A percentile compares a stretch with the other conserved stretches of the same genome.
phyloP scores from a whole-genome alignment of 345 rosid species.

The Isatis tinctoria region DNA sequence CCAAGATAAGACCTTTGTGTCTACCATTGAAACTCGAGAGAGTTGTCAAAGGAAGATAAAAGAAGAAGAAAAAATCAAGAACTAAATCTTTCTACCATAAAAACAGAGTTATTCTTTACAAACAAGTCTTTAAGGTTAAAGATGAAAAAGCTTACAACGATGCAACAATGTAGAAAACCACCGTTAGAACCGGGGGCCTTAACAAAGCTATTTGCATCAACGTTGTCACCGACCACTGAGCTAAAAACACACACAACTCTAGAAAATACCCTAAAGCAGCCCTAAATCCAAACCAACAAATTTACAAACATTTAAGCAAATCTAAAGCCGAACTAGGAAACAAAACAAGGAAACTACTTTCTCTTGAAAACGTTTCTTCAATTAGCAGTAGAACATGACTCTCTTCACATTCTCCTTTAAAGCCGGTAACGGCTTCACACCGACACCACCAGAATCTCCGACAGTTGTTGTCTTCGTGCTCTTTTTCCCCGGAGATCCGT shows the following conservation, averaged over 20 bases:
- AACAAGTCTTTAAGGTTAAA: not conserved
- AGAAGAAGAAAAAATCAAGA: too few species aligned
- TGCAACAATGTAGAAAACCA: conserved; percentile 2
- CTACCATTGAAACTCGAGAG: too few species aligned
- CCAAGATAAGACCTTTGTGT: too few species aligned
- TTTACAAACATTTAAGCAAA: conserved; percentile 20
- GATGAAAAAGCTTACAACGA: not conserved
- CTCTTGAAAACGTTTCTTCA: not conserved
- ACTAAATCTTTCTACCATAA: too few species aligned
- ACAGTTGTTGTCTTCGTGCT: conserved; percentile 36
- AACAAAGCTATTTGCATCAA: conserved; percentile 9
- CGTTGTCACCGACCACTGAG: not conserved
- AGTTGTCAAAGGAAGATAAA: too few species aligned
- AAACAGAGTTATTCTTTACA: not conserved
- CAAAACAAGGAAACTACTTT: not conserved
- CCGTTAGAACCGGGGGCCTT: not conserved
- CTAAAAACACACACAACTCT: conserved; percentile 20
- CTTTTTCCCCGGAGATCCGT: conserved; percentile 46
- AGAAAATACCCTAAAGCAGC: not conserved
- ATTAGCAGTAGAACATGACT: conserved; percentile 92
- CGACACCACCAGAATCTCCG: conserved; percentile 39
- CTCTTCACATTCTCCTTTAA: conserved; percentile 97
- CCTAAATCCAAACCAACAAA: not conserved
- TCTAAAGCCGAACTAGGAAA: not conserved
- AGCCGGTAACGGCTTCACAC: conserved; percentile 81